These are phyloP conservation scores for Talaromyces atroroseus DNA, from an alignment of 2,329 filamentous ascomycete species.

Conservation along the genomic window DNA sequence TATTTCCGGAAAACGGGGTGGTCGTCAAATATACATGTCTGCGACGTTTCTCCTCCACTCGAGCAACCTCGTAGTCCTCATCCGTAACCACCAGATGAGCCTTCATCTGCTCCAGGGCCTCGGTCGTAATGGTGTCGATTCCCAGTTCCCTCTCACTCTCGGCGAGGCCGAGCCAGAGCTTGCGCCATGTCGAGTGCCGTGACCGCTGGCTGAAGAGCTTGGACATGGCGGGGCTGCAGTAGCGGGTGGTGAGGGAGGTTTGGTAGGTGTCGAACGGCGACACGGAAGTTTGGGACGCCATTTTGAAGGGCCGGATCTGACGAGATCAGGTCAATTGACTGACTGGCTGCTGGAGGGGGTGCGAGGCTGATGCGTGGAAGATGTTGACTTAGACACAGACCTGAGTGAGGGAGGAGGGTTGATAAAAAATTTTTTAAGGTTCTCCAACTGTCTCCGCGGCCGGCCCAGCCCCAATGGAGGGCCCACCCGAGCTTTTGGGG, in stretches of 20 bases:
- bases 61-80: constrained; percentile 68
- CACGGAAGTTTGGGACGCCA: not conserved
- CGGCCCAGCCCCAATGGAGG: too few species aligned
- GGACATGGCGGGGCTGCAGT: constrained; percentile 64
- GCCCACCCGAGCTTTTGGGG: too few species aligned
- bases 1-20: not conserved
- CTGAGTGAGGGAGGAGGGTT: too few species aligned
- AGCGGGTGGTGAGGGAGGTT: constrained; percentile 66
- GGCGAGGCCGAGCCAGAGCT: constrained; percentile 80
- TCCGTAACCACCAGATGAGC: constrained; percentile 70
- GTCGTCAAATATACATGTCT: constrained; percentile 30
- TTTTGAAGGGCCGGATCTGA: not conserved
- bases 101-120: constrained; percentile 72
- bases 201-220: constrained; percentile 72
- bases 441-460: too few species aligned
- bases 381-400: too few species aligned
- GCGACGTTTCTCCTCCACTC: constrained; percentile 65
- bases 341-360: too few species aligned
- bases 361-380: too few species aligned
- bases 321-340: constrained; percentile 9
- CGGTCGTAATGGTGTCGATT: constrained; percentile 60
- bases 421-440: too few species aligned
- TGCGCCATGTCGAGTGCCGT: constrained; percentile 71
- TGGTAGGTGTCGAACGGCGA: constrained; percentile 50
- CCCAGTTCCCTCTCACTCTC: constrained; percentile 78